Evolutionary conservation across 192 early-diverging fungal genomes (phyloP).

Genomic region (Spizellomyces sp.): DNA sequence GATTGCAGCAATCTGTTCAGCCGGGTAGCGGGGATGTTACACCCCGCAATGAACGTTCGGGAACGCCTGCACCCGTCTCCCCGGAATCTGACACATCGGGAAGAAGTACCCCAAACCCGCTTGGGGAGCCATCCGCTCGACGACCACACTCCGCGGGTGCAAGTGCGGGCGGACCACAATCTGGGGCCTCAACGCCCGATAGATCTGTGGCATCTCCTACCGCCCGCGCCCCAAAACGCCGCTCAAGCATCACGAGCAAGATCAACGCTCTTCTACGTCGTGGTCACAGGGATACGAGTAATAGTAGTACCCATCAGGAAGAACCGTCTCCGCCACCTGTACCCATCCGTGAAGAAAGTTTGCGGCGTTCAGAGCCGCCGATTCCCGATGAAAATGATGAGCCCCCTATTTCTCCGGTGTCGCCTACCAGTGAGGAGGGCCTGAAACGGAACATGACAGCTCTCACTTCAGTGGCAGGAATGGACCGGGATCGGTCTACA

Average conservation of each 20-base stretch:
- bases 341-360: not conserved
- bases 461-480: not conserved
- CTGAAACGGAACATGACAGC: not conserved
- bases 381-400: not conserved
- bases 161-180: not conserved
- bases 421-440: not conserved
- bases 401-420: not conserved
- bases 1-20: not conserved
- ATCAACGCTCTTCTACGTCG: constrained; percentile 30
- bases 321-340: not conserved
- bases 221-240: not conserved
- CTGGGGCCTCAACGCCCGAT: constrained; percentile 11
- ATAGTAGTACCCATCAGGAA: not conserved
- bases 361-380: not conserved
- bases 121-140: not conserved
- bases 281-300: not conserved
- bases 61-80: not conserved
- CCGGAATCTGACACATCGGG: not conserved
- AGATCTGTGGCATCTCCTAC: not conserved
- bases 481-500: not conserved
- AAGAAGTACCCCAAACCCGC: not conserved
- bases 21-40: constrained; percentile 18
- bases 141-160: not conserved
- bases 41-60: constrained; percentile 15
- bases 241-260: constrained; percentile 22